Base-by-base conservation (phyloP, 1,284 basidiomycete genomes). In the Exobasidium rhododendri region DNA sequence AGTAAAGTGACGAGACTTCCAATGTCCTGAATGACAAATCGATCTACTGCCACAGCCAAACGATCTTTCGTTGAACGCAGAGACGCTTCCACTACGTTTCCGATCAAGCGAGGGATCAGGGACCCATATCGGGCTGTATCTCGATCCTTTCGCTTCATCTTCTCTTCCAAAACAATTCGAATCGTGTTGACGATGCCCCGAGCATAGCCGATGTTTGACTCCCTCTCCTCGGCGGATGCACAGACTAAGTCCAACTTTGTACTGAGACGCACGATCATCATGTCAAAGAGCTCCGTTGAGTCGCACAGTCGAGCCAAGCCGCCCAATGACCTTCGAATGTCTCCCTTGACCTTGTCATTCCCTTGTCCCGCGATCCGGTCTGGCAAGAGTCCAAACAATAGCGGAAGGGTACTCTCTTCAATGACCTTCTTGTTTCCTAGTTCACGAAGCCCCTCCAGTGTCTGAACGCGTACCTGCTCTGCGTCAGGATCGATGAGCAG, bases 181-280 rank as follows among this genome's bases (percentile, higher is more conserved):
- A 79, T 55, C 22, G 77, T 73, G 40, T 68, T 59, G 14, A 79
- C 63, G 28, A 79, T 52, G 0, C 75, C 77, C 4, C 75, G 59
- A 13, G 68, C 74, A 59, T 79, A 79, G 10, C 75, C 77, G 2
- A 70, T 59, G 43, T 71, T 71, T 4, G 64, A 65, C 7, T 73
- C 69, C 6, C 62, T 61, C 54, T 65, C 43, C 14, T 51, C 51
- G 1, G 31, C 32, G 3, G 82, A 70, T 24, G 82, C 82, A 13
- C 96, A 80, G 3, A 88, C 81, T 60, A 89, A 86, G 0, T 92
- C 89, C 28, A 97, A 82, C 79, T 92, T 91, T 1, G 89, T 87
- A 0, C 85, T 86, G 11, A 97, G 82, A 24, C 89, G 86, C 50
- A 92, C 85, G 44, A 92, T 86, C 30, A 97, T 84, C 4, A 85